A percentile compares a stretch with the other conserved stretches of the same genome.
Evolutionary conservation across 1,284 basidiomycete genomes (phyloP).

Genomic region (Exobasidium rhododendri): DNA sequence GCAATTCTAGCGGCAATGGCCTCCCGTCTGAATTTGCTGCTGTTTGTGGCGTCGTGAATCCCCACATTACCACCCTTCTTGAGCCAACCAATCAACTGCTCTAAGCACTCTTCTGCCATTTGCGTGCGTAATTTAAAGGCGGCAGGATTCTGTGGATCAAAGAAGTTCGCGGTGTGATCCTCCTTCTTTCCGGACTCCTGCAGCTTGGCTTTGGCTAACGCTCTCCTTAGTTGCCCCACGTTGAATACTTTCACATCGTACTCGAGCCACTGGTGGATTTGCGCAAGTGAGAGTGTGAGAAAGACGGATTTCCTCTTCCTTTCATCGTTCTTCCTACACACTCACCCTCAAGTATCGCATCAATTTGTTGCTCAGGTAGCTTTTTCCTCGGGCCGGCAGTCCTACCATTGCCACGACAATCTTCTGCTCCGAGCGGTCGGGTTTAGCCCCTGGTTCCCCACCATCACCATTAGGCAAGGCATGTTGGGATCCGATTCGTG

Average conservation of each 20-base stretch:
- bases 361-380: conserved; percentile 53
- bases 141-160: conserved; percentile 79
- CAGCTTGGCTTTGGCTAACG: conserved; percentile 70
- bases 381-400: conserved; percentile 52
- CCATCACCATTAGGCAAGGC: conserved; percentile 22
- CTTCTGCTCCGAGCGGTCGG: conserved; percentile 96
- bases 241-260: conserved; percentile 99
- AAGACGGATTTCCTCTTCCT: neutral
- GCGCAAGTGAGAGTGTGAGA: neutral
- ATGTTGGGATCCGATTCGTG: neutral
- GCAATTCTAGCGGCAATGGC: conserved; percentile 75
- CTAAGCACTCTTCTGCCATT: conserved; percentile 86
- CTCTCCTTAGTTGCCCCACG: conserved; percentile 88
- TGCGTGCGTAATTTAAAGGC: conserved; percentile 75
- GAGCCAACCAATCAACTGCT: conserved; percentile 91
- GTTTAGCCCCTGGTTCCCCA: conserved; percentile 71
- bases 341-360: conserved; percentile 51
- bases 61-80: conserved; percentile 90
- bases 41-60: conserved; percentile 97
- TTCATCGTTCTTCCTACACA: neutral
- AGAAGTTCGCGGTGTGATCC: conserved; percentile 87
- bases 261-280: conserved; percentile 91
- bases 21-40: conserved; percentile 73
- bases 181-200: conserved; percentile 72
- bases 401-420: conserved; percentile 94